Conservation (phyloP, 106 monocot genomes). For the Dendrobium catenatum region DNA sequence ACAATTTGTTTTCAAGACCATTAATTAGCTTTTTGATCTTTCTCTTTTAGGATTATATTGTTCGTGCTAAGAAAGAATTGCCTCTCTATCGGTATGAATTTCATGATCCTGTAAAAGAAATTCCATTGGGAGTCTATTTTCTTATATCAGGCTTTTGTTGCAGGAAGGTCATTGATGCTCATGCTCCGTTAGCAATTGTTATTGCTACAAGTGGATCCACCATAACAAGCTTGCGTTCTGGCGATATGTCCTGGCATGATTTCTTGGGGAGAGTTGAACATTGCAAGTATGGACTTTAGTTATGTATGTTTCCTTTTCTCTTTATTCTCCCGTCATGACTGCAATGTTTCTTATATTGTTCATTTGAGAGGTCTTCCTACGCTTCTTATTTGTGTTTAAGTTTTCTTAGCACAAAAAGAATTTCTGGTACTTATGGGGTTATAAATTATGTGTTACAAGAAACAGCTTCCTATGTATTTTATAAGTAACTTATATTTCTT, state of each 20-base stretch:
- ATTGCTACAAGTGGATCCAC: slow-evolving; percentile 41
- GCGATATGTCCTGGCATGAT: slow-evolving; percentile 76
- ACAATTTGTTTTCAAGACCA: neutral
- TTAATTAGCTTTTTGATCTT: slow-evolving; percentile 11
- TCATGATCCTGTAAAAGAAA: neutral
- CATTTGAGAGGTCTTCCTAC: neutral
- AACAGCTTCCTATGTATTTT: no score
- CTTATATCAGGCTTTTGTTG: slow-evolving; percentile 12
- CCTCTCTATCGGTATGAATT: slow-evolving; percentile 80
- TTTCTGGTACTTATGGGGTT: neutral
- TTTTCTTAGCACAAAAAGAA: neutral
- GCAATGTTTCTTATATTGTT: neutral
- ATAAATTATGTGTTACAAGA: no score
- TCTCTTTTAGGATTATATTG: slow-evolving; percentile 66
- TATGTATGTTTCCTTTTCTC: slow-evolving; percentile 10
- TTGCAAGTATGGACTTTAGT: slow-evolving; percentile 42
- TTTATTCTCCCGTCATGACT: neutral
- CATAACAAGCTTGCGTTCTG: slow-evolving; percentile 35
- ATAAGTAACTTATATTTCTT: neutral
- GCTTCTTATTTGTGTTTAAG: neutral
- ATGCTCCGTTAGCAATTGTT: slow-evolving; percentile 79
- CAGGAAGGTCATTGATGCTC: slow-evolving; percentile 89
- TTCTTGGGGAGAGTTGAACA: slow-evolving; percentile 54
- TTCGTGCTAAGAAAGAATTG: slow-evolving; percentile 69
- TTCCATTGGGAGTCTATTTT: neutral